Base-by-base conservation (phyloP, 2,329 filamentous ascomycete genomes). In the Ophiocordyceps camponoti-saundersi region DNA sequence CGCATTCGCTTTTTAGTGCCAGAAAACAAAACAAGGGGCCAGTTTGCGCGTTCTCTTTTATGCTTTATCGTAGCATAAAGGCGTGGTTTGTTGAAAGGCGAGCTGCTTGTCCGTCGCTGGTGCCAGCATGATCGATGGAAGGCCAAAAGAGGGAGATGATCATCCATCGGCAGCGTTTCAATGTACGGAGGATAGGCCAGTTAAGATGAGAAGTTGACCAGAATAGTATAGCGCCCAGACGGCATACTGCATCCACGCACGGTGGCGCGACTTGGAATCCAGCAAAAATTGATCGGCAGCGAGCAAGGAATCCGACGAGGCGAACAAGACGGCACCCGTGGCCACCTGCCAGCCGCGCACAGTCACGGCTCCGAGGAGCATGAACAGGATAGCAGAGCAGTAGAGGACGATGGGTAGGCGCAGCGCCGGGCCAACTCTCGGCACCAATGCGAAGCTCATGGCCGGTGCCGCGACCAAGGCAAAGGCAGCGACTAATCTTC, bases 201-300 rank as follows among this genome's bases (percentile, higher is more conserved):
- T 29, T 5, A 54, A 52, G 45, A 65, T 64, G n/a, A 60, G 49
- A 3, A 59, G 39, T 50, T 65, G 63, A 1, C 61, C 63, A 12
- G 45, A 49, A 48, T 63, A 65, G 48, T 65, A 65, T 16, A 65
- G 48, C 1, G 53, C 41, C 63, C 63, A 65, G 21, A 65, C 61
- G 0, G 55, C 51, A 46, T 59, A 53, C 46, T 59, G 59, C 59
- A 65, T 61, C 55, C 53, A 58, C 2, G 44, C 44, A 1, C 54
- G 54, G 40, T 56, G 52, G 12, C 16, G 21, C n/a, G 58, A 60
- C 6, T 46, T 44, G 0, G 47, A 22, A 11, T 54, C 34, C 11
- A 64, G 47, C 2, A 65, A 47, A 47, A 65, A 65, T 48, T 55
- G 55, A 12, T 61, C 61, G 0, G 56, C 50, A 0, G 61, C 57